Percentiles rank a stretch among this genome's conserved stretches.
These are phyloP conservation scores for Ramichloridium luteum DNA, from an alignment of 2,329 filamentous ascomycete genomes.

Conservation along the genomic window DNA sequence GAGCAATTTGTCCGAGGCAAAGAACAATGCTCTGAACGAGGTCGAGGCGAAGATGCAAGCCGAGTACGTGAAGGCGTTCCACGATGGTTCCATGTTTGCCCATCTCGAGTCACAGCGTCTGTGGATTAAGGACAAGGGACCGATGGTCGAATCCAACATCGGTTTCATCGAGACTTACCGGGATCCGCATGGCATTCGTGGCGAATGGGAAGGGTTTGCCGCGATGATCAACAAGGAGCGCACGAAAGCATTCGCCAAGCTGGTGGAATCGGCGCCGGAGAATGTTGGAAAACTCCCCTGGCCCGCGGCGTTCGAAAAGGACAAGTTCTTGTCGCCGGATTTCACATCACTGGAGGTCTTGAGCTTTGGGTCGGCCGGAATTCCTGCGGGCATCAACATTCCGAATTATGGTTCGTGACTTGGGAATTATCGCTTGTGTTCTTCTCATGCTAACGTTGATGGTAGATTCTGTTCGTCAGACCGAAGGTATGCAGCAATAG, in stretches of 20 bases:
- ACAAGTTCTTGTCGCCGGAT: constrained; percentile 87
- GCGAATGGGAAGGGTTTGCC: constrained; percentile 42
- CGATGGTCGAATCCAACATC: constrained; percentile 41
- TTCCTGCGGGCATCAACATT: constrained; percentile 38
- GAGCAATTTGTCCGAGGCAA: constrained; percentile 34
- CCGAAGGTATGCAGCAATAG: constrained; percentile 41
- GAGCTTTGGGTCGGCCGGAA: constrained; percentile 57
- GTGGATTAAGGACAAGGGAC: constrained; percentile 42
- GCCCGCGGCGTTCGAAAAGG: constrained; percentile 83
- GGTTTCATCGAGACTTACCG: constrained; percentile 45
- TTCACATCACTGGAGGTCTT: constrained; percentile 91
- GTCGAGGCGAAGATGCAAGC: constrained; percentile 33
- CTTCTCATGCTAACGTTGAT: too few relatives aligned
- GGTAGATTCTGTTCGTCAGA: constrained; percentile 68
- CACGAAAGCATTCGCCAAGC: constrained; percentile 72
- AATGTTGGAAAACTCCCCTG: constrained; percentile 88
- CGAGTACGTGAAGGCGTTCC: constrained; percentile 39
- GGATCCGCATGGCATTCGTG: constrained; percentile 42
- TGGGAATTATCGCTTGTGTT: background rate
- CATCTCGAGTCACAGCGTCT: constrained; percentile 40
- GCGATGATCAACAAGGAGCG: constrained; percentile 75
- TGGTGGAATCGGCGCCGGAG: constrained; percentile 67
- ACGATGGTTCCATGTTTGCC: constrained; percentile 37
- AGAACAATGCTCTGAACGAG: constrained; percentile 36
- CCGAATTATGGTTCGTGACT: constrained; percentile 6